Evolutionary conservation across 805 yeast genomes (phyloP).

Genomic region (Candida manassasensis): DNA sequence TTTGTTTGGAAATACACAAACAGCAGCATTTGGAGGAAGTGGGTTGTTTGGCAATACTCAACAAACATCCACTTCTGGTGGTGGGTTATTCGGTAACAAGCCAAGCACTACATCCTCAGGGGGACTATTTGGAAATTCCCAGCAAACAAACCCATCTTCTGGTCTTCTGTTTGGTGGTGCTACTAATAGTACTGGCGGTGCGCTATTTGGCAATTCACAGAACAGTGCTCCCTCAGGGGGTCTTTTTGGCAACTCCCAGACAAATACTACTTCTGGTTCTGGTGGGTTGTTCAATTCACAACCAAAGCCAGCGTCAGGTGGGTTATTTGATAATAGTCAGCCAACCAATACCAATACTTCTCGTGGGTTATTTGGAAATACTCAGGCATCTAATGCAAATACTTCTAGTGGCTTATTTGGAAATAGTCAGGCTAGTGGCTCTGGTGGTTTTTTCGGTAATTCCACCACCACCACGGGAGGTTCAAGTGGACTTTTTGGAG

Average conservation of each 20-base stretch:
- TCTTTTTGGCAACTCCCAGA: conserved; percentile 18
- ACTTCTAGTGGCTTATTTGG: conserved; percentile 16
- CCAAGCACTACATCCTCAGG: too few relatives aligned
- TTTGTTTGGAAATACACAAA: conserved; percentile 16
- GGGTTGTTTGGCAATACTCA: conserved; percentile 1
- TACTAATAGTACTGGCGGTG: conserved; percentile 5
- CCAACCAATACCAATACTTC: conserved; percentile 6
- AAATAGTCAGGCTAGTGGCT: conserved; percentile 6
- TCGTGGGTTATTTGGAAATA: conserved; percentile 9
- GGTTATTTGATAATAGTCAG: conserved; percentile 14
- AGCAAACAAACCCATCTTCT: too few relatives aligned
- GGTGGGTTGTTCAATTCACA: conserved; percentile 22
- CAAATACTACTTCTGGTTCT: conserved; percentile 10
- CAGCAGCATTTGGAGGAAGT: background rate
- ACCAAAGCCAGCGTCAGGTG: conserved; percentile 8
- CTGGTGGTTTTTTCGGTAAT: conserved; percentile 20
- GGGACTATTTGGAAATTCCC: conserved; percentile 2
- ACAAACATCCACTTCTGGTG: background rate
- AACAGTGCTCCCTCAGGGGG: conserved; percentile 12
- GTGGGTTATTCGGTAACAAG: conserved; percentile 1
- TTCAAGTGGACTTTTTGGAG: conserved; percentile 1
- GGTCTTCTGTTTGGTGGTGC: too few relatives aligned
- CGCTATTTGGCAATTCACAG: conserved; percentile 6
- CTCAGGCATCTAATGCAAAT: background rate
- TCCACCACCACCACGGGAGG: conserved; percentile 5